Conservation (phyloP, 495 filamentous ascomycete genomes). For the Zalerion maritima region DNA sequence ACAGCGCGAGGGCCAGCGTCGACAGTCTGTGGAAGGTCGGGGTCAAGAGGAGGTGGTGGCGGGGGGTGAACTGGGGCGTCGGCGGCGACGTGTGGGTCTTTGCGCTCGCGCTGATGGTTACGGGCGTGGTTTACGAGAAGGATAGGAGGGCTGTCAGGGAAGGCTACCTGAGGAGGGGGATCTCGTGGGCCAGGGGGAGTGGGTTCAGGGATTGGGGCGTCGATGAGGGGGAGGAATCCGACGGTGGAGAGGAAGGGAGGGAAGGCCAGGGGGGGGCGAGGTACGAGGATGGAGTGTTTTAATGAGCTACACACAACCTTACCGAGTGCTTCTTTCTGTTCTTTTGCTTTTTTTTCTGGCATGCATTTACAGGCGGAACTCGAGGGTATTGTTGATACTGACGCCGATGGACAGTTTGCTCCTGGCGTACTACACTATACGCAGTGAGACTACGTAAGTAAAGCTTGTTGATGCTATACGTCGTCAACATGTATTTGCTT, state of each 20-base stretch:
- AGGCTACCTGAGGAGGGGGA: slow-evolving; percentile 49
- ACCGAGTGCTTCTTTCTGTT: no score
- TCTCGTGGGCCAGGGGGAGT: slow-evolving; percentile 58
- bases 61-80: slow-evolving; percentile 51
- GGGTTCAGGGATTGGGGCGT: slow-evolving; percentile 35
- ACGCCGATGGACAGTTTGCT: no score
- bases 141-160: slow-evolving; percentile 54
- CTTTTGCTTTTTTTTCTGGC: no score
- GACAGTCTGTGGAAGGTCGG: slow-evolving; percentile 85
- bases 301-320: no score
- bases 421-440: no score
- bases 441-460: no score
- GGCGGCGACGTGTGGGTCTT: slow-evolving; percentile 77
- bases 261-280: no score
- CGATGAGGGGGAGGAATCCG: slow-evolving; percentile 16
- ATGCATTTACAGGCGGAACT: no score
- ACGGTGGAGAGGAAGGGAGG: slow-evolving; percentile 17
- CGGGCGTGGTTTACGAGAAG: slow-evolving; percentile 65
- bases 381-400: no score
- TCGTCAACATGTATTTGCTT: no score
- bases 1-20: slow-evolving; percentile 55
- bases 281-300: no score
- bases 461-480: no score
- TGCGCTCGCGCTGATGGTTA: slow-evolving; percentile 55
- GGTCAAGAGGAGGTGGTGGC: slow-evolving; percentile 72